Base-by-base conservation (phyloP, 306 rosid species). In the Sphenostylis stenocarpa region DNA sequence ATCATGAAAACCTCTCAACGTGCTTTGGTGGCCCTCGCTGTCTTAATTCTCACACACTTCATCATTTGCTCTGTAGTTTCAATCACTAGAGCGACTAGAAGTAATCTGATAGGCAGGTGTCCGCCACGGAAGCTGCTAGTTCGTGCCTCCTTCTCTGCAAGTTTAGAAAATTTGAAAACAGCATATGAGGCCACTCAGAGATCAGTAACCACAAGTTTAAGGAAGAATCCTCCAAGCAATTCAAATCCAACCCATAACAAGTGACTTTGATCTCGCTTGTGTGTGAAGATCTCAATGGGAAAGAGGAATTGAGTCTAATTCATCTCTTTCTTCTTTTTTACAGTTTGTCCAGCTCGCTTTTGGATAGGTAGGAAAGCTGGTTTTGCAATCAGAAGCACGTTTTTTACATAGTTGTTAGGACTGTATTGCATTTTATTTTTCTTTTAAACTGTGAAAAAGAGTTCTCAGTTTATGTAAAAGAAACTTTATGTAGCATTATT, bases 241-340 rank as follows among this genome's bases (percentile, higher is more conserved):
- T 88, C 95, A 34, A 91, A 89, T 81, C 94, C 97, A 45, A 89
- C 56, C 45, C 97, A 91, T 44, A 91, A 91, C 77, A 83, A 82
- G 87, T 79, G 82, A 87, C 43, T 60, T 43, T 34, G 67, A 65
- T 48, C 66, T 61, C 11, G 19, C 68, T 52, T 80, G 57, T 20
- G 38, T n/a, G 26, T 68, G 72, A 62, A 70, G 85, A 78, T 81
- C 86, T 72, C 84, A 34, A 62, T 5, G 12, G 55, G 79, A 73
- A 70, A 82, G 78, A 82, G 84, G 71, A 80, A 76, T 34, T 24
- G 28, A 62, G 66, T 71, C 51, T 26, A 67, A 8, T 74, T 21
- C 49, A 6, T 74, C 75, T 81, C 71, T 83, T 76, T 81, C 81
- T 70, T 38, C 21, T 79, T 64, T 85, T 83, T 84, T 75, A 75